Conservation (phyloP, 768 basidiomycete species). For the Tylopilus plumbeoviolaceoides region DNA sequence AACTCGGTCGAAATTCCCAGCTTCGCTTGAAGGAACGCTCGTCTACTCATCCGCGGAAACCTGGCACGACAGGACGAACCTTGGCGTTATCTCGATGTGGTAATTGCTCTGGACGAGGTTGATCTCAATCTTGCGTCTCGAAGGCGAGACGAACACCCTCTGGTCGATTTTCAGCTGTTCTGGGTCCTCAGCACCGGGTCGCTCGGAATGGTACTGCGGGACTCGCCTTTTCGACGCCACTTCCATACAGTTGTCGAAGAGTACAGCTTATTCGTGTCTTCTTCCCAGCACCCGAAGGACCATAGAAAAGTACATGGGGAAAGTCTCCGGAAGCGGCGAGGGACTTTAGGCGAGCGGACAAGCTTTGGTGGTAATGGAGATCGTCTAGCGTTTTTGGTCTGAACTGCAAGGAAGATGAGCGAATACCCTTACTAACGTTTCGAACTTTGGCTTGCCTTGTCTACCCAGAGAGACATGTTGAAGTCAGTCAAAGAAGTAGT, state of each 20-base stretch:
- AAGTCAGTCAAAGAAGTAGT: neutral
- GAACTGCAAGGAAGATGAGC: slow-evolving; percentile 46
- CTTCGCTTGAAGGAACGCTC: slow-evolving; percentile 60
- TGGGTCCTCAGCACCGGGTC: neutral
- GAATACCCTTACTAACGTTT: neutral
- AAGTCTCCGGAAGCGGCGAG: slow-evolving; percentile 90
- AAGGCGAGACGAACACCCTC: slow-evolving; percentile 90
- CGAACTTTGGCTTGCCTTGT: slow-evolving; percentile 31
- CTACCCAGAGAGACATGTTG: slow-evolving; percentile 68
- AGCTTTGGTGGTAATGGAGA: slow-evolving; percentile 81
- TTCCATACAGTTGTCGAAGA: slow-evolving; percentile 82
- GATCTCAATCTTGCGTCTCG: slow-evolving; percentile 90
- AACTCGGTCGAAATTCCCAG: slow-evolving; percentile 89
- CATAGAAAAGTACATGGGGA: slow-evolving; percentile 96
- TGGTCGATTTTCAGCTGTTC: slow-evolving; percentile 94
- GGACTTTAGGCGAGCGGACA: slow-evolving; percentile 76
- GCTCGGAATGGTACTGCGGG: neutral
- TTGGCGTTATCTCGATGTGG: slow-evolving; percentile 96
- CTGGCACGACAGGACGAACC: slow-evolving; percentile 43
- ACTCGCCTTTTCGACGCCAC: slow-evolving; percentile 86
- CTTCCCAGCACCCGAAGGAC: slow-evolving; percentile 95
- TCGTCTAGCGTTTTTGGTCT: slow-evolving; percentile 81
- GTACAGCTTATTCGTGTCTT: slow-evolving; percentile 95
- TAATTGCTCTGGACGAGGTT: slow-evolving; percentile 98
- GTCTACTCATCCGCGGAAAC: neutral